Evolutionary conservation across 768 basidiomycete species (phyloP).

Genomic region (Russula lepida): DNA sequence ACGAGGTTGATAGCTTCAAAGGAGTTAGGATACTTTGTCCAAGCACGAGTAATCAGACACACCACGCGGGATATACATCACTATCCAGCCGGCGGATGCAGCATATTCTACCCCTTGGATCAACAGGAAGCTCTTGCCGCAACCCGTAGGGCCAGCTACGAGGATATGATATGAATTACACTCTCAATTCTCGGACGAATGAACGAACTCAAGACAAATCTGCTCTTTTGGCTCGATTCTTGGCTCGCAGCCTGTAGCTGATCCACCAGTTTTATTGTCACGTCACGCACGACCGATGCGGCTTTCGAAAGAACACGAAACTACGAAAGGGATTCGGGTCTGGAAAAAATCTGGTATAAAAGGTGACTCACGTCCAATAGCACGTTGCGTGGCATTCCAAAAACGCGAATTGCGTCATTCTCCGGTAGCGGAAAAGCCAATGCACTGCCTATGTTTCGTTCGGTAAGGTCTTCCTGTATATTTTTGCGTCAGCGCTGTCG

Average conservation of each 20-base stretch:
- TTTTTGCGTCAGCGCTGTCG: neutral
- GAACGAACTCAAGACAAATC: slow-evolving; percentile 59
- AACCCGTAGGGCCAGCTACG: slow-evolving; percentile 65
- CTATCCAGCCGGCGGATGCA: slow-evolving; percentile 60
- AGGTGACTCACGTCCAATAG: slow-evolving; percentile 11
- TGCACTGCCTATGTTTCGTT: slow-evolving; percentile 11
- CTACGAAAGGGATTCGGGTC: slow-evolving; percentile 29
- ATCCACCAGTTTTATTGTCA: slow-evolving; percentile 50
- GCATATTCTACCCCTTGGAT: slow-evolving; percentile 72
- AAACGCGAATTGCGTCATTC: slow-evolving; percentile 19
- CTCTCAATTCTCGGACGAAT: neutral
- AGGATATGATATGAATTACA: slow-evolving; percentile 10
- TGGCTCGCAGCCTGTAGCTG: slow-evolving; percentile 44
- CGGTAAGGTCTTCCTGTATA: slow-evolving; percentile 10
- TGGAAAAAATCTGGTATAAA: neutral
- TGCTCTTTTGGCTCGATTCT: slow-evolving; percentile 41
- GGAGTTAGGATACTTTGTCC: neutral
- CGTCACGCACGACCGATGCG: slow-evolving; percentile 60
- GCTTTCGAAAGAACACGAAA: slow-evolving; percentile 64
- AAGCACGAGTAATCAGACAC: slow-evolving; percentile 17
- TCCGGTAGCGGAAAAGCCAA: slow-evolving; percentile 17
- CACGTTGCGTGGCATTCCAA: slow-evolving; percentile 8
- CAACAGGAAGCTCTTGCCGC: slow-evolving; percentile 73
- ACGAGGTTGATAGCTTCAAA: slow-evolving; percentile 48
- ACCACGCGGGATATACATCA: slow-evolving; percentile 81